phyloP scores from a whole-genome alignment of 129 eudicot genomes.

The Artemisia annua region DNA sequence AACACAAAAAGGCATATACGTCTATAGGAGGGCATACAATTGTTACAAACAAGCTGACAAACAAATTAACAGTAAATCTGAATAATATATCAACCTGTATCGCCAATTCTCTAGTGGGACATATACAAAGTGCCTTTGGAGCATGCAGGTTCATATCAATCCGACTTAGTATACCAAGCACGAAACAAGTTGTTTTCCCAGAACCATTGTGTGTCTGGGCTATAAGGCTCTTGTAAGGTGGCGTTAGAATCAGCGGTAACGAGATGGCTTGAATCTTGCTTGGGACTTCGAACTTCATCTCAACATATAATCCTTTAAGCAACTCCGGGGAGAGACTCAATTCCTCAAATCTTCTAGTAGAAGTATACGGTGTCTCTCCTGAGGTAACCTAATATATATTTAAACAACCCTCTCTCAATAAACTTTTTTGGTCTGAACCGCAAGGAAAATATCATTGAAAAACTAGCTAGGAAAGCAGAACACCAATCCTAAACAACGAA shows the following conservation, averaged over 20 bases:
- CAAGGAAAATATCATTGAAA: background rate
- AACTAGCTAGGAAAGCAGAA: background rate
- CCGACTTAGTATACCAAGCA: background rate
- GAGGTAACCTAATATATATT: background rate
- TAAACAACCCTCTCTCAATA: background rate
- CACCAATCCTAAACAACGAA: too few relatives aligned
- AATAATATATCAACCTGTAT: background rate
- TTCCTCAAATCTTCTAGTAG: background rate
- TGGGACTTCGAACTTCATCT: background rate
- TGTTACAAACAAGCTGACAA: too few relatives aligned
- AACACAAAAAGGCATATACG: too few relatives aligned
- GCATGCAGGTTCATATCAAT: background rate
- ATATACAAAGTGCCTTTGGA: background rate
- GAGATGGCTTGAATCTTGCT: background rate
- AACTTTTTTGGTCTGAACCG: background rate
- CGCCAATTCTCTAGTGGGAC: background rate
- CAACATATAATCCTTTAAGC: background rate
- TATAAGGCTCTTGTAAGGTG: background rate
- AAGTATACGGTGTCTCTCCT: background rate
- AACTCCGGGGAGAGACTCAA: background rate
- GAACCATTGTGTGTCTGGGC: background rate
- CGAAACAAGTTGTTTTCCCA: background rate
- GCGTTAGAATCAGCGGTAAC: background rate
- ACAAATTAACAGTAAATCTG: background rate
- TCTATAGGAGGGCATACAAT: too few relatives aligned